Base-by-base conservation (phyloP, 495 filamentous ascomycete genomes). In the Xylaria scruposa region DNA sequence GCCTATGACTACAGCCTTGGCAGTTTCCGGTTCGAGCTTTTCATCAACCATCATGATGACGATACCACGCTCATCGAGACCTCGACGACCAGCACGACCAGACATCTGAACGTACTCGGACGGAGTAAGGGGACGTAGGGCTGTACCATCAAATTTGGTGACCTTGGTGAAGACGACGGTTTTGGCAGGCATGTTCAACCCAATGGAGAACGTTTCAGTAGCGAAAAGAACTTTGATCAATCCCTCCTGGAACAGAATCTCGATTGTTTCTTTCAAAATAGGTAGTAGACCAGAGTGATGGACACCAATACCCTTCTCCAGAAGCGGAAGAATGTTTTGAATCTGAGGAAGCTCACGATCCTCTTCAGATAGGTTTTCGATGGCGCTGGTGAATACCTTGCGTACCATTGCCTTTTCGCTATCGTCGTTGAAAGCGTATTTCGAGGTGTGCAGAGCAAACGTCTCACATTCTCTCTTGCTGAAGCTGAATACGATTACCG, bases 31-130 rank as follows among this genome's bases (percentile, higher is more conserved):
- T 72, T 98, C 97, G 88, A 99, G 97, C 82, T 94, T 92, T 77
- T 95, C 93, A 72, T 97, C 92, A 64, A 99, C 90, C 96, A 99
- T 99, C 92, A 99, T 97, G 78, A 99, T 99, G 75, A 98, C 96
- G 78, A 99, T 97, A 88, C 96, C 96, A 68, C 96, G 92, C 62
- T 98, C 96, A 83, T 99, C 96, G 67, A 99, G 91, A 83, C 96
- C 96, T 88, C 96, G 89, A 86, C 96, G 92, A 75, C 96, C 96
- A 26, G 96, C 96, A 79, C 96, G 91, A 70, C 96, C 96, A 33
- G 96, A 97, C 96, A 99, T 99, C 78, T 99, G 96, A 69, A 98
- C 91, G 80, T 98, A 99, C 75, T 99, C 96, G 24, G 95, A 98
- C 2, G 96, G 93, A 0, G 94, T 97, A 36, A 99, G 87, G 85